Conservation (phyloP, 768 basidiomycete genomes). For the Mycena sanguinolenta region DNA sequence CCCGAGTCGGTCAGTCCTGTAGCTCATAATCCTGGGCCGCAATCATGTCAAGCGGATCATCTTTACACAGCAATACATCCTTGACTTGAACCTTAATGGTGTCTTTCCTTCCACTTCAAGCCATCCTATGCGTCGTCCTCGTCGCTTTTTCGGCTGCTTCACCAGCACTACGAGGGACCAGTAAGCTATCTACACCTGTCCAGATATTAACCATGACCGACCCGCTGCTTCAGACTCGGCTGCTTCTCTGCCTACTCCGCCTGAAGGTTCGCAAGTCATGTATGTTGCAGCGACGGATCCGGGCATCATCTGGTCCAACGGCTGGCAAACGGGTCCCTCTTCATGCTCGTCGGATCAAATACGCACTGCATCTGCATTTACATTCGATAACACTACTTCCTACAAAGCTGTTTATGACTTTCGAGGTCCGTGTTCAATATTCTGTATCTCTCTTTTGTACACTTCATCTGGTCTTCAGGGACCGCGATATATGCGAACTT, state of each 20-base stretch:
- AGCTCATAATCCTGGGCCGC: too few species aligned
- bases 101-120: neutral
- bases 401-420: neutral
- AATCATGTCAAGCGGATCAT: neutral
- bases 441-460: neutral
- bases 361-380: neutral
- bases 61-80: too few species aligned
- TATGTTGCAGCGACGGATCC: slow-evolving; percentile 10
- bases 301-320: slow-evolving; percentile 7
- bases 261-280: slow-evolving; percentile 7
- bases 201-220: neutral
- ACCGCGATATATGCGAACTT: slow-evolving; percentile 15
- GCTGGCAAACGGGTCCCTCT: slow-evolving; percentile 6
- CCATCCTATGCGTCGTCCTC: slow-evolving; percentile 3
- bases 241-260: slow-evolving; percentile 13
- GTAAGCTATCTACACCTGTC: slow-evolving; percentile 4
- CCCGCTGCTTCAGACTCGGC: slow-evolving; percentile 12
- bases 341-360: neutral
- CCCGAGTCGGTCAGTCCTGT: too few species aligned
- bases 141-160: slow-evolving; percentile 2
- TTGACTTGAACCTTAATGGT: slow-evolving; percentile 14
- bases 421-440: slow-evolving; percentile 7
- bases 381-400: neutral
- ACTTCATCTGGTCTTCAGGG: slow-evolving; percentile 6
- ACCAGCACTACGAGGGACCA: slow-evolving; percentile 1